These are phyloP conservation scores for Botrytis fragariae DNA, from an alignment of 2,329 filamentous ascomycete genomes.

Conservation along the genomic window DNA sequence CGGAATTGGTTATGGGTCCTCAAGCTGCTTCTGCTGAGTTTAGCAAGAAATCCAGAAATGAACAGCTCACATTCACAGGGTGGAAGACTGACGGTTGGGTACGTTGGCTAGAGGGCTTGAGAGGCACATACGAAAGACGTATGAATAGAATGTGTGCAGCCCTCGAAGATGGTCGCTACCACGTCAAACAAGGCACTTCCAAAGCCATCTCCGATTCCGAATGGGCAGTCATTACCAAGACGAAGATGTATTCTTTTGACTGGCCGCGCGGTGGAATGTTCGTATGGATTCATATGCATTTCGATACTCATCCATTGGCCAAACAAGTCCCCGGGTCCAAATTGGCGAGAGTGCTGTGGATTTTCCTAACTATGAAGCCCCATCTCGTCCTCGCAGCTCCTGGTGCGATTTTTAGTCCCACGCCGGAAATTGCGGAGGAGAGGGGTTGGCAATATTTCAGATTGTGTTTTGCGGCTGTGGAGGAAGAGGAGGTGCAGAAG, in stretches of 20 bases:
- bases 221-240: slow-evolving; percentile 75
- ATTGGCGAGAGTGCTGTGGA: slow-evolving; percentile 66
- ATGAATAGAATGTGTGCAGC: slow-evolving; percentile 77
- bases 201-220: slow-evolving; percentile 57
- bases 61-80: slow-evolving; percentile 46
- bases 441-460: slow-evolving; percentile 71
- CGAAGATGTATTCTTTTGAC: slow-evolving; percentile 69
- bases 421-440: slow-evolving; percentile 53
- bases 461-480: slow-evolving; percentile 81
- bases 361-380: slow-evolving; percentile 67
- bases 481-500: slow-evolving; percentile 63
- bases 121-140: slow-evolving; percentile 78
- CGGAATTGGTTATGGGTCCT: slow-evolving; percentile 72
- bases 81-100: slow-evolving; percentile 89
- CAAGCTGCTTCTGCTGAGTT: slow-evolving; percentile 51
- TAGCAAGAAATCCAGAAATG: slow-evolving; percentile 41
- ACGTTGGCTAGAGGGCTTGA: slow-evolving; percentile 82
- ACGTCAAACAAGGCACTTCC: slow-evolving; percentile 61
- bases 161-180: slow-evolving; percentile 65
- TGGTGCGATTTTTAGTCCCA: slow-evolving; percentile 72
- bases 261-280: slow-evolving; percentile 92
- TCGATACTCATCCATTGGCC: slow-evolving; percentile 71
- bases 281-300: slow-evolving; percentile 73
- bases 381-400: slow-evolving; percentile 68
- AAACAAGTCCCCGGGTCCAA: slow-evolving; percentile 50